phyloP scores from a whole-genome alignment of 2,329 filamentous ascomycete genomes.

The Pseudodiploospora longispora region DNA sequence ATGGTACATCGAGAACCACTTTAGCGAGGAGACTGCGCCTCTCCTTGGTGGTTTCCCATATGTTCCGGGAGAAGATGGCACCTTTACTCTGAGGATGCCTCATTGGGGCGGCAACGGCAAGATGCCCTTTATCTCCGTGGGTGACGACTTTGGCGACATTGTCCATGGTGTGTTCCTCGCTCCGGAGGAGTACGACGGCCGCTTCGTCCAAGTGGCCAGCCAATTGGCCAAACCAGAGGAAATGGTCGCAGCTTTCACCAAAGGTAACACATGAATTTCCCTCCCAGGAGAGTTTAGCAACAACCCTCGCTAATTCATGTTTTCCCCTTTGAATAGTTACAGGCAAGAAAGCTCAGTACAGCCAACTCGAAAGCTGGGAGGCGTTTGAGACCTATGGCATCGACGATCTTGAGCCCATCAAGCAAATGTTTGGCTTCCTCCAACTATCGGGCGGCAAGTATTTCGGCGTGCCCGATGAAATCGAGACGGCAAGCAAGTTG shows the following conservation, averaged over 20 bases:
- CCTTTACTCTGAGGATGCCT: slow-evolving; percentile 27
- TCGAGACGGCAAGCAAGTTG: slow-evolving; percentile 16
- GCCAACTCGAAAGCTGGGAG: slow-evolving; percentile 23
- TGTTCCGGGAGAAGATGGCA: slow-evolving; percentile 24
- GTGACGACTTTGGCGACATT: slow-evolving; percentile 36
- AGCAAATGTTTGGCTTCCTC: slow-evolving; percentile 28
- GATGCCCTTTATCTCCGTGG: slow-evolving; percentile 31
- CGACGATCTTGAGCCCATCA: slow-evolving; percentile 25
- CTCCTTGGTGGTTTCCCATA: slow-evolving; percentile 34
- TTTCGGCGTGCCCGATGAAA: slow-evolving; percentile 20
- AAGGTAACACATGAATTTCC: slow-evolving; percentile 11
- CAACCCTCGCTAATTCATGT: neutral
- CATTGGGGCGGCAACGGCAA: slow-evolving; percentile 29
- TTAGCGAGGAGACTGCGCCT: slow-evolving; percentile 23
- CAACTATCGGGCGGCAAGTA: slow-evolving; percentile 25
- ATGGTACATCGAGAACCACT: slow-evolving; percentile 37
- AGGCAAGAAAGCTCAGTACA: slow-evolving; percentile 23
- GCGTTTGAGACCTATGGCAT: slow-evolving; percentile 24
- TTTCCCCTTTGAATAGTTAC: slow-evolving; percentile 14
- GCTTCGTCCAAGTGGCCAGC: slow-evolving; percentile 30
- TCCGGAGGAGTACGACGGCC: slow-evolving; percentile 27
- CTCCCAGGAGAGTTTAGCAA: slow-evolving; percentile 1
- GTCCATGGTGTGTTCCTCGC: slow-evolving; percentile 36
- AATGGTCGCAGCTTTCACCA: slow-evolving; percentile 24
- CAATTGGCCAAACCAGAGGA: slow-evolving; percentile 21